phyloP scores from a whole-genome alignment of 1,284 basidiomycete genomes.

The Termitomyces sp. region DNA sequence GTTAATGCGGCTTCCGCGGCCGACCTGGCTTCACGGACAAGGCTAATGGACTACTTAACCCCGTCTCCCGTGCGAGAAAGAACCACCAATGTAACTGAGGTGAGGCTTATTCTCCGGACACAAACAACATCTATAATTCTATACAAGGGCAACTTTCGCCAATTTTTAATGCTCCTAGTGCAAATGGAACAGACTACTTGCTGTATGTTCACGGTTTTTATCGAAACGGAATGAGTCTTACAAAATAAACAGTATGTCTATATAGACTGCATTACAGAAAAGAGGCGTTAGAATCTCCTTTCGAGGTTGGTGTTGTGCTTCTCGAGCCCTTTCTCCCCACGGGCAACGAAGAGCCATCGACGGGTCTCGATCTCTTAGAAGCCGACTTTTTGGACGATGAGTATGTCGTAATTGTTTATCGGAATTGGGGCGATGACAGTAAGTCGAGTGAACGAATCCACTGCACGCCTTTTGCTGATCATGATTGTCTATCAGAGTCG shows the following conservation, averaged over 20 bases:
- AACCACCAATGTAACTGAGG: slow-evolving; percentile 42
- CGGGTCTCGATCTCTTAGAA: slow-evolving; percentile 51
- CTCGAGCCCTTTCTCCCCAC: slow-evolving; percentile 45
- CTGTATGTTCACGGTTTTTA: slow-evolving; percentile 26
- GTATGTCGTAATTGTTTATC: slow-evolving; percentile 57
- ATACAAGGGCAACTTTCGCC: slow-evolving; percentile 37
- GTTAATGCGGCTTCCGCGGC: slow-evolving; percentile 26
- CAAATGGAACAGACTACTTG: slow-evolving; percentile 31
- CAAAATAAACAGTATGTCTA: slow-evolving; percentile 46
- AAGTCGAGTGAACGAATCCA: slow-evolving; percentile 25
- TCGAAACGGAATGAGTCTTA: slow-evolving; percentile 7
- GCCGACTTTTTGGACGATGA: slow-evolving; percentile 75
- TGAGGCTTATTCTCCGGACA: slow-evolving; percentile 29
- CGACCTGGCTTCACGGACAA: slow-evolving; percentile 11
- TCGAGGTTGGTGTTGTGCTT: slow-evolving; percentile 42
- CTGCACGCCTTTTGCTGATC: slow-evolving; percentile 28
- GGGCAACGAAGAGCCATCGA: slow-evolving; percentile 29
- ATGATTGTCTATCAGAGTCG: slow-evolving; percentile 37
- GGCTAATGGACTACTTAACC: slow-evolving; percentile 16
- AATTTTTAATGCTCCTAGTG: slow-evolving; percentile 42
- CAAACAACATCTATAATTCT: slow-evolving; percentile 19
- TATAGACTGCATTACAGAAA: slow-evolving; percentile 43
- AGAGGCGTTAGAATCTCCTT: slow-evolving; percentile 32
- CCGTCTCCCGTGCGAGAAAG: slow-evolving; percentile 48
- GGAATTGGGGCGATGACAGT: slow-evolving; percentile 39